phyloP scores from a whole-genome alignment of 1,284 basidiomycete species.

The Athelia sp. region DNA sequence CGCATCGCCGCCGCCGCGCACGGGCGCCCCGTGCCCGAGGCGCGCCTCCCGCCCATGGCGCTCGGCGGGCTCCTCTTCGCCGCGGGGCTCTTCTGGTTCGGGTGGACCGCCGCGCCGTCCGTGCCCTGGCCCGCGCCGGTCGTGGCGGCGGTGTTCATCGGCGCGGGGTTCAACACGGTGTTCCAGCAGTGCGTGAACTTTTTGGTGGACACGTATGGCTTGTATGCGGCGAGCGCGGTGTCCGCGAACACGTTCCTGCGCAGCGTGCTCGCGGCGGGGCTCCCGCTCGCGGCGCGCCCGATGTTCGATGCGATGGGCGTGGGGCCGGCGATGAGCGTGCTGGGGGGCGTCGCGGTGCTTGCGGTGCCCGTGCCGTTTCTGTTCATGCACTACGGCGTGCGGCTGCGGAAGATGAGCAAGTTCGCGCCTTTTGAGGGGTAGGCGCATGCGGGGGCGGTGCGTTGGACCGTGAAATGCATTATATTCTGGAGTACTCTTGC shows the following conservation, averaged over 20 bases:
- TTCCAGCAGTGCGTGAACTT: slow-evolving; percentile 33
- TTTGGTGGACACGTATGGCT: slow-evolving; percentile 42
- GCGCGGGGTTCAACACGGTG: slow-evolving; percentile 13
- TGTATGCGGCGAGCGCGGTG: slow-evolving; percentile 36
- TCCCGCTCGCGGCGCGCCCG: background rate
- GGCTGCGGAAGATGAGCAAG: background rate
- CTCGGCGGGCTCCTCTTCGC: background rate
- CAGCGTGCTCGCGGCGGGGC: background rate
- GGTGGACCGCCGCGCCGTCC: slow-evolving; percentile 29
- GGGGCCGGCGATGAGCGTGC: background rate
- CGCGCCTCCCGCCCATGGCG: slow-evolving; percentile 11
- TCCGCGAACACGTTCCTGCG: slow-evolving; percentile 3
- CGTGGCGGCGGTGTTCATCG: slow-evolving; percentile 7
- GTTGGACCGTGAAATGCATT: too few relatives aligned
- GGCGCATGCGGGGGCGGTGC: background rate
- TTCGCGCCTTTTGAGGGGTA: background rate
- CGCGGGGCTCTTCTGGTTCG: slow-evolving; percentile 25
- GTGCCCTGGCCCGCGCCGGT: slow-evolving; percentile 27
- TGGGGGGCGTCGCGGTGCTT: background rate
- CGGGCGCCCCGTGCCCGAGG: slow-evolving; percentile 22
- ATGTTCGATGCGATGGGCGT: background rate
- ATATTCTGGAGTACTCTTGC: too few relatives aligned
- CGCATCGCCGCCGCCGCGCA: slow-evolving; percentile 4
- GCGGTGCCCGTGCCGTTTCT: background rate
- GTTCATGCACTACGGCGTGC: background rate